These are phyloP conservation scores for Fusarium anguioides DNA, from an alignment of 2,329 filamentous ascomycete genomes.

Conservation along the genomic window DNA sequence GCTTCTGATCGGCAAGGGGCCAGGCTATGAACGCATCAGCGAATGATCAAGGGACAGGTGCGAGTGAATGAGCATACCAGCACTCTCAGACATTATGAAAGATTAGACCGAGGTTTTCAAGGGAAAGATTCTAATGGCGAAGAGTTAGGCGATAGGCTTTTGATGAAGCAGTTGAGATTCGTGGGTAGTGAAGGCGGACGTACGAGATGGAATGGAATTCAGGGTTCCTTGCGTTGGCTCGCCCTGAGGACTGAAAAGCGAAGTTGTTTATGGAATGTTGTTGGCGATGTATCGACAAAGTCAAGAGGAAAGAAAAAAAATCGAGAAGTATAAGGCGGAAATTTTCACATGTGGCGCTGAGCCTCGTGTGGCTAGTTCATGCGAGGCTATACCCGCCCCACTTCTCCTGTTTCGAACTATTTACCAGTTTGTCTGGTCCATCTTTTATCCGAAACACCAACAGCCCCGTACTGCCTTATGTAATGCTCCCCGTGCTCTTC, in stretches of 20 bases:
- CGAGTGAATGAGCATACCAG: slow-evolving; percentile 30
- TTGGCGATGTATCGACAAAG: slow-evolving; percentile 31
- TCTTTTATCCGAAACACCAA: slow-evolving; percentile 38
- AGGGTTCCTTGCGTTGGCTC: slow-evolving; percentile 73
- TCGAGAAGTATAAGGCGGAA: slow-evolving; percentile 38
- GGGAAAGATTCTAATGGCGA: slow-evolving; percentile 17
- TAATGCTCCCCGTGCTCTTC: slow-evolving; percentile 47
- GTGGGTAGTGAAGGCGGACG: not conserved
- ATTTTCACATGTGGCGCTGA: slow-evolving; percentile 40
- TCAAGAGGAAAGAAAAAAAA: slow-evolving; percentile 30
- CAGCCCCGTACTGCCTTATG: slow-evolving; percentile 43
- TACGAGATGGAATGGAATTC: slow-evolving; percentile 43
- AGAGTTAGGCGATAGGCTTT: slow-evolving; percentile 25
- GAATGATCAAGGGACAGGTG: not conserved
- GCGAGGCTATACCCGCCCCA: slow-evolving; percentile 11
- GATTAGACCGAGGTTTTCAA: slow-evolving; percentile 27
- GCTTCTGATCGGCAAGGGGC: slow-evolving; percentile 77
- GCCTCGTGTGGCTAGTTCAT: slow-evolving; percentile 33
- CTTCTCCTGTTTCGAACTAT: not conserved
- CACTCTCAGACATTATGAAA: slow-evolving; percentile 45
- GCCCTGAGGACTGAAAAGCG: slow-evolving; percentile 56
- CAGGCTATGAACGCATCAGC: slow-evolving; percentile 62
- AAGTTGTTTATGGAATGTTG: slow-evolving; percentile 25
- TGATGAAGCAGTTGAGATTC: not conserved
- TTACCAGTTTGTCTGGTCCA: not conserved